A percentile compares a stretch with the other conserved stretches of the same genome.
Evolutionary conservation across 768 basidiomycete species (phyloP).

Genomic region (Lactarius sp.): DNA sequence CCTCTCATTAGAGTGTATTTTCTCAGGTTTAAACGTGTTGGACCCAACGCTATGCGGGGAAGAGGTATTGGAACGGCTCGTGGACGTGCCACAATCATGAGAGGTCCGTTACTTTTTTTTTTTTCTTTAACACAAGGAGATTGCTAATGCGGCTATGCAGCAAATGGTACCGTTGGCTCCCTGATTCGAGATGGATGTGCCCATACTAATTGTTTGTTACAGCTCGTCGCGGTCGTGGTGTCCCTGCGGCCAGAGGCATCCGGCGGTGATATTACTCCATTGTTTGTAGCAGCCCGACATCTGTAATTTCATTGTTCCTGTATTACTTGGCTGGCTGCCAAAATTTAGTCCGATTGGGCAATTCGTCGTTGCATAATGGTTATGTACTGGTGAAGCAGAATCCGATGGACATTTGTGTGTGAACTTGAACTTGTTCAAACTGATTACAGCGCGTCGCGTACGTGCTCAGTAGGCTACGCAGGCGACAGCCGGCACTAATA

Average conservation of each 20-base stretch:
- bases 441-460: neutral
- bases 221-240: constrained; percentile 88
- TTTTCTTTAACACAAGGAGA: neutral
- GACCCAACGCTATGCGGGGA: constrained; percentile 97
- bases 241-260: constrained; percentile 72
- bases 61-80: constrained; percentile 98
- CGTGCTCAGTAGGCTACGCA: too few relatives aligned
- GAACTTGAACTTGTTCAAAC: neutral
- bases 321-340: constrained; percentile 14
- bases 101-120: constrained; percentile 61
- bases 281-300: constrained; percentile 20
- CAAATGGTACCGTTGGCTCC: constrained; percentile 53
- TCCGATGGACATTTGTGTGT: too few relatives aligned
- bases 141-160: constrained; percentile 38
- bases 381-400: neutral
- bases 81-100: constrained; percentile 97
- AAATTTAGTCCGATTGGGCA: neutral
- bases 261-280: constrained; percentile 50
- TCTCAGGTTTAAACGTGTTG: constrained; percentile 95
- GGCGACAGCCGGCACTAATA: too few relatives aligned
- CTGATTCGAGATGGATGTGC: neutral
- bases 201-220: constrained; percentile 25
- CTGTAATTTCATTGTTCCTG: constrained; percentile 16
- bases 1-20: neutral
- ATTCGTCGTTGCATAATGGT: neutral